A percentile compares a stretch with the other conserved stretches of the same genome.
Conservation (phyloP, 257 asterid species). For the Salvia splendens region DNA sequence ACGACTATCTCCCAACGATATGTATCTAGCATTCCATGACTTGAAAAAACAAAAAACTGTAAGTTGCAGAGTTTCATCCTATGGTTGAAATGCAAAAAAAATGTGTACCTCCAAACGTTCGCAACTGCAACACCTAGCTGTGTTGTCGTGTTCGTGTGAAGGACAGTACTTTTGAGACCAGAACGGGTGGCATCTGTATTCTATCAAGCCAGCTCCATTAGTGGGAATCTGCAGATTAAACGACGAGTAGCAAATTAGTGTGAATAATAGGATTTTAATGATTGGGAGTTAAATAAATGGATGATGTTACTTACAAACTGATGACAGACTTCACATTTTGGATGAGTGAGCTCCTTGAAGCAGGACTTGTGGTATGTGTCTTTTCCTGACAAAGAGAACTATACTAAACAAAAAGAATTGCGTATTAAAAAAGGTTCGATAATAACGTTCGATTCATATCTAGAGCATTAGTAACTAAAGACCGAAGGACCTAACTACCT, state of each 20-base stretch:
- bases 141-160: conserved; percentile 79
- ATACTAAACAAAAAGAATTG: conserved; percentile 50
- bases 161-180: conserved; percentile 97
- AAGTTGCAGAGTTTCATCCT: not conserved
- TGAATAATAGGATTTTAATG: conserved; percentile 6
- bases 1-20: conserved; percentile 86
- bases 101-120: conserved; percentile 90
- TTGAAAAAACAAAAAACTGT: conserved; percentile 26
- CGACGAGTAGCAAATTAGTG: not conserved
- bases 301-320: conserved; percentile 54
- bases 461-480: not conserved
- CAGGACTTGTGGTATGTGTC: conserved; percentile 78
- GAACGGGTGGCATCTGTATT: conserved; percentile 95
- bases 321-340: conserved; percentile 91
- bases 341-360: conserved; percentile 93
- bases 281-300: not conserved
- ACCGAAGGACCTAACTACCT: conserved; percentile 43
- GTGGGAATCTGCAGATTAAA: conserved; percentile 70
- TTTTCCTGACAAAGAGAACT: conserved; percentile 87
- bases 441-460: not conserved
- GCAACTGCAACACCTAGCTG: conserved; percentile 90
- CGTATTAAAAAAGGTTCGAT: conserved; percentile 7
- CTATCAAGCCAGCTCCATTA: conserved; percentile 79
- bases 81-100: not conserved
- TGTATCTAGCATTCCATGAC: conserved; percentile 69